These are phyloP conservation scores for Ascochyta clinopodiicola DNA, from an alignment of 2,329 filamentous ascomycete species.

Conservation along the genomic window DNA sequence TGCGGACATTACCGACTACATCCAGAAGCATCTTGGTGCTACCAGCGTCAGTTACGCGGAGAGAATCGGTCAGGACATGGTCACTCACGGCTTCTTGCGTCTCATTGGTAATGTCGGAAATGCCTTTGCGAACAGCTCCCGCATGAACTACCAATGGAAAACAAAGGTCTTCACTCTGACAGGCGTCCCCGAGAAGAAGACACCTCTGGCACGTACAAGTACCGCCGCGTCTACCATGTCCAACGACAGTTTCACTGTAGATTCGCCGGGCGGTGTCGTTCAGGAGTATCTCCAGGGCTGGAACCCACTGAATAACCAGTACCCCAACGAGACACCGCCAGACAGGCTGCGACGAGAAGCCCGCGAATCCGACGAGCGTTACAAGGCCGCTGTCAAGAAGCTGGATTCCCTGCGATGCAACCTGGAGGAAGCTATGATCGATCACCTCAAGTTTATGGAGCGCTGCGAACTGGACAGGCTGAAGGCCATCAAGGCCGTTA, in stretches of 20 bases:
- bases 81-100: slow-evolving; percentile 83
- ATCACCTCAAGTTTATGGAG: slow-evolving; percentile 94
- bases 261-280: slow-evolving; percentile 83
- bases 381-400: slow-evolving; percentile 84
- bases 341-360: slow-evolving; percentile 89
- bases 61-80: slow-evolving; percentile 91
- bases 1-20: slow-evolving; percentile 92
- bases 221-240: slow-evolving; percentile 63
- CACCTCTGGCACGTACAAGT: slow-evolving; percentile 72
- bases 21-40: slow-evolving; percentile 85
- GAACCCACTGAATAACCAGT: slow-evolving; percentile 87
- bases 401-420: slow-evolving; percentile 91
- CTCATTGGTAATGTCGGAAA: slow-evolving; percentile 93
- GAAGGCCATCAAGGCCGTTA: slow-evolving; percentile 97
- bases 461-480: slow-evolving; percentile 94
- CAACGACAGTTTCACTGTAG: slow-evolving; percentile 60
- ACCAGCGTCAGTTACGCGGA: slow-evolving; percentile 90
- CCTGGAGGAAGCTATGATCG: slow-evolving; percentile 92
- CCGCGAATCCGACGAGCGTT: slow-evolving; percentile 87
- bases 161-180: slow-evolving; percentile 87
- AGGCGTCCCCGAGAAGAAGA: slow-evolving; percentile 88
- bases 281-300: slow-evolving; percentile 90
- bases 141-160: slow-evolving; percentile 97
- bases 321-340: slow-evolving; percentile 91
- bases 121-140: slow-evolving; percentile 95